Evolutionary conservation across 2,329 filamentous ascomycete genomes (phyloP).

Genomic region (Xylariaceae sp.): DNA sequence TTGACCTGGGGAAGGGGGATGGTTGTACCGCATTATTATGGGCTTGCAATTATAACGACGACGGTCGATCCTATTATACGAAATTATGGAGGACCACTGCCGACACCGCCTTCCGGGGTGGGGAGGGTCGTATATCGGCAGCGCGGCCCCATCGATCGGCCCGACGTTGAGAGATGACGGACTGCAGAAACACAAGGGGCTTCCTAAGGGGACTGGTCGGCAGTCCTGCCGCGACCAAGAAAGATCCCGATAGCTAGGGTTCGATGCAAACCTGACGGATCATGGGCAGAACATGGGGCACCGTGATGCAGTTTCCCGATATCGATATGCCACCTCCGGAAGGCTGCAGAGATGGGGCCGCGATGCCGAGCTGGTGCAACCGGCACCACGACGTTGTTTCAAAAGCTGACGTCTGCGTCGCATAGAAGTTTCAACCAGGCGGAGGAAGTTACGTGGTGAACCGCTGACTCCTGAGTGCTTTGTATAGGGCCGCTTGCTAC

Average conservation of each 20-base stretch:
- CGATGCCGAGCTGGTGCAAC: not conserved
- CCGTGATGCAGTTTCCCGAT: too few species aligned
- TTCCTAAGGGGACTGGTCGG: too few species aligned
- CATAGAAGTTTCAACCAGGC: not conserved
- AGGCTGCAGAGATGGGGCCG: not conserved
- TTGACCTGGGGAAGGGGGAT: not conserved
- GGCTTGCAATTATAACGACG: not conserved
- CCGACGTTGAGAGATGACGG: too few species aligned
- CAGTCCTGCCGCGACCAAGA: too few species aligned
- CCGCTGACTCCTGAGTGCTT: not conserved
- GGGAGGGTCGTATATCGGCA: too few species aligned
- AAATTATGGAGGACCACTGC: not conserved
- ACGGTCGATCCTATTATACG: not conserved
- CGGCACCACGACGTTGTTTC: not conserved
- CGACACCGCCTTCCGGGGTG: too few species aligned
- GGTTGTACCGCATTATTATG: not conserved
- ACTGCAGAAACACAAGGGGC: too few species aligned
- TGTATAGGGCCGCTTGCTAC: not conserved
- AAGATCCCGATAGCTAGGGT: too few species aligned
- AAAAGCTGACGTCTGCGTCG: not conserved
- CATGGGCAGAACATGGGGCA: too few species aligned
- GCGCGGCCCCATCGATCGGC: too few species aligned
- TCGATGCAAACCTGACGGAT: too few species aligned
- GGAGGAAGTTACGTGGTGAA: not conserved
- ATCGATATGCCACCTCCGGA: not conserved